Evolutionary conservation across 2,329 filamentous ascomycete species (phyloP), one percentile per base, ranked within the genome.

Genomic region (Ophiostoma sp.): DNA sequence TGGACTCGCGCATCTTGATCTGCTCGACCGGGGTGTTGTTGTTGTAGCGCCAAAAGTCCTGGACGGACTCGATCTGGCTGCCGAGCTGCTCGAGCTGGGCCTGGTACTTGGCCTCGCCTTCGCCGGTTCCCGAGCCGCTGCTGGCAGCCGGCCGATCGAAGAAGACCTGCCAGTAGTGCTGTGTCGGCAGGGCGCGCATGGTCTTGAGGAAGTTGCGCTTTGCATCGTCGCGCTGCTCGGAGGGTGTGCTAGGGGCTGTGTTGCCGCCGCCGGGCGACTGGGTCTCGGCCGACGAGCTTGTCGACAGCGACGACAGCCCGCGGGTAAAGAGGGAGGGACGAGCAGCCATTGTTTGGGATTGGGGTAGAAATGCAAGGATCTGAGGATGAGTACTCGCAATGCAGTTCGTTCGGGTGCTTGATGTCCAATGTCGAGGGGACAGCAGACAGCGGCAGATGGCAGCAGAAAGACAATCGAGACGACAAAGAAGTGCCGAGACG

Each of bases 21-120:
- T 88, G 85, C 69, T 89, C 85, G 74, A 92, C 88, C 16, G 90
- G 90, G 52, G 89, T 91, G 78, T 93, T 92, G 80, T 93, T 93
- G 80, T 88, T 87, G 79, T 92, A 90, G 71, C 89, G 85, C 87
- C 90, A 93, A 77, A 93, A 93, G 76, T 93, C 91, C 84, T 93
- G 91, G 60, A 93, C 86, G 27, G 89, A 91, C 81, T 91, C 90
- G 78, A 93, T 88, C 78, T 86, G 84, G 65, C 80, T 79, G 74
- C 84, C 85, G 36, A 89, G 83, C 79, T 87, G 83, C 76, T 89
- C 85, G 63, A 89, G 83, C 72, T 85, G 79, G 67, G 78, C 79
- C 69, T 83, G 80, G 77, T 87, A 87, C 72, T 79, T 74, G 68
- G 73, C 77, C 70, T 78, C 73, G 70, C 66, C 9, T 38, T n/a